Evolutionary conservation across 1,284 basidiomycete genomes (phyloP), one percentile per base, ranked within the genome.

Genomic region (Fomitopsis palustris): DNA sequence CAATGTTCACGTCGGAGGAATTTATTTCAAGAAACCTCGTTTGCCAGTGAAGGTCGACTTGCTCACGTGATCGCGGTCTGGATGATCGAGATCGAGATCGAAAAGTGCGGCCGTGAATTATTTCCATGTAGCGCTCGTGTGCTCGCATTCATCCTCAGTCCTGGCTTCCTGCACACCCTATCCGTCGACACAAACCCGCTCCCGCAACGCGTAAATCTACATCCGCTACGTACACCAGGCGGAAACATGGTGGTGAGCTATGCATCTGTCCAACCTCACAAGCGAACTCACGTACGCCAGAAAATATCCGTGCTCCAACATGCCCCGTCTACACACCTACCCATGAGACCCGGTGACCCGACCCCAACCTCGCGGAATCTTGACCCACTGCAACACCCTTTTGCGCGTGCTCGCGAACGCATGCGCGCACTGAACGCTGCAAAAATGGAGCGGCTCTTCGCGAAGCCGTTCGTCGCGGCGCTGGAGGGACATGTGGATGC

Each of bases 371-470:
- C 92, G 14, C 84, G 96, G 57, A 99, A 99, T 74, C 86, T 99
- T 43, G 89, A 98, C 69, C 95, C 96, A 0, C 80, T 94, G 21
- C 86, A 95, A 74, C 96, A 99, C 71, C 97, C 96, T 0, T 98
- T 99, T 72, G 82, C 94, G 3, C 88, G 92, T 49, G 91, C 95
- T 14, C 80, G 97, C 61, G 96, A 99, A 77, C 94, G 97, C 55
- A 95, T 89, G 21, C 87, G 97, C 60, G 97, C 97, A 2, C 74
- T 99, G 53, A 97, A 95, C 61, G 96, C 96, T 0, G 92, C 91
- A 23, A 99, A 99, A 78, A 90, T 99, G 79, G 96, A 98, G 60
- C 81, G 94, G 55, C 93, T 99, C 78, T 98, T 98, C 72, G 90
- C 96, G 27, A 98, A 97, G 72, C 97, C 97, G 0, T 99, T 99